Conservation (phyloP, 208 protist species). For the Crithidia expoeki region DNA sequence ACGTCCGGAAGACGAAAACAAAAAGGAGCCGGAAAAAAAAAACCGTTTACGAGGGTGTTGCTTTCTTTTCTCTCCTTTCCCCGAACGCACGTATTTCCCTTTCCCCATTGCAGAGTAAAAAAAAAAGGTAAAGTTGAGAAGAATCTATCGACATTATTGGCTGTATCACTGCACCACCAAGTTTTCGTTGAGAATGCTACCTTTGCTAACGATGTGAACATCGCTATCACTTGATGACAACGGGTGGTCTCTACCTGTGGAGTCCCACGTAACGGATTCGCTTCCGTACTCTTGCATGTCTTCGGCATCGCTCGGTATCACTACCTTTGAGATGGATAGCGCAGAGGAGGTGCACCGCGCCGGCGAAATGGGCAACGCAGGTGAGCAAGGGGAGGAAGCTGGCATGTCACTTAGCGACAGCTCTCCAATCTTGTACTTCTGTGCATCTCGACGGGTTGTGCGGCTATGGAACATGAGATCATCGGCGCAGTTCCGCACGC, state of each 20-base stretch:
- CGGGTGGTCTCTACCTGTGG: slow-evolving; percentile 1
- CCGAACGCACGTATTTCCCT: background rate
- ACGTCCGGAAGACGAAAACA: background rate
- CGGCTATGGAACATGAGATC: slow-evolving; percentile 70
- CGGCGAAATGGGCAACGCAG: background rate
- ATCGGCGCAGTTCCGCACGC: slow-evolving; percentile 63
- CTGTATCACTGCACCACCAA: background rate
- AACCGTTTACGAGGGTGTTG: background rate
- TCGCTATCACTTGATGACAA: slow-evolving; percentile 34
- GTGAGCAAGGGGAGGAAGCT: slow-evolving; percentile 2
- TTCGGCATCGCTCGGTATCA: slow-evolving; percentile 21
- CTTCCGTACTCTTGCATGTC: slow-evolving; percentile 5
- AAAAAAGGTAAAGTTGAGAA: slow-evolving; percentile 5
- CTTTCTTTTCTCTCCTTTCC: background rate
- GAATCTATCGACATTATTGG: background rate
- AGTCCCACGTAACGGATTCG: slow-evolving; percentile 26
- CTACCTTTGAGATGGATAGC: slow-evolving; percentile 17
- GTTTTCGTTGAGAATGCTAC: background rate
- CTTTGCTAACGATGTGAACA: slow-evolving; percentile 8
- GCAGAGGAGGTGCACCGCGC: background rate
- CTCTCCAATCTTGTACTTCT: slow-evolving; percentile 67
- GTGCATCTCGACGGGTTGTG: slow-evolving; percentile 38
- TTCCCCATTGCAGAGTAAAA: background rate
- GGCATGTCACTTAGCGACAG: slow-evolving; percentile 31
- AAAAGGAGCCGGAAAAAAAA: slow-evolving; percentile 9